A percentile compares a stretch with the other conserved stretches of the same genome.
Evolutionary conservation across 2,329 filamentous ascomycete genomes (phyloP).

Genomic region (Penicillium capsulatum): DNA sequence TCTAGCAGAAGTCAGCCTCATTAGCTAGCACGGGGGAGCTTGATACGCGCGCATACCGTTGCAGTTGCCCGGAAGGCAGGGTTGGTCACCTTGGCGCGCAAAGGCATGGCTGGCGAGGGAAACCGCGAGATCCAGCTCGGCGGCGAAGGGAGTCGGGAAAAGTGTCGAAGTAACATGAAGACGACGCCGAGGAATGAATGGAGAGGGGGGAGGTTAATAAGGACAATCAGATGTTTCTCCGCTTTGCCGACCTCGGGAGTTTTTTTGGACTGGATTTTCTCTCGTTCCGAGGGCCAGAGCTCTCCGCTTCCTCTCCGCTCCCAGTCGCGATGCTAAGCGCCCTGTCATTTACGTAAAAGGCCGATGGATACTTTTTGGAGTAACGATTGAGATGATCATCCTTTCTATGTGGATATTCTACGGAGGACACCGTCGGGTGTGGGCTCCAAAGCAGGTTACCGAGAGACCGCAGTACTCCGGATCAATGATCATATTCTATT

Average conservation of each 20-base stretch:
- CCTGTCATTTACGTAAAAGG: background rate
- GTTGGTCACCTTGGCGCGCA: conserved; percentile 69
- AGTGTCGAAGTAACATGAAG: conserved; percentile 45
- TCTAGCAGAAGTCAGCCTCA: conserved; percentile 32
- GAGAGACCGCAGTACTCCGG: background rate
- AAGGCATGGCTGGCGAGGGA: conserved; percentile 61
- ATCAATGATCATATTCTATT: conserved; percentile 27
- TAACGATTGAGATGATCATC: too few relatives aligned
- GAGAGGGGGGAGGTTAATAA: conserved; percentile 15
- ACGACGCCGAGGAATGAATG: conserved; percentile 20
- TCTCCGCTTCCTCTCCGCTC: conserved; percentile 19
- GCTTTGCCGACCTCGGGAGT: conserved; percentile 26
- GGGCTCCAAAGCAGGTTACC: background rate
- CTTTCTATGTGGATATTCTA: too few relatives aligned
- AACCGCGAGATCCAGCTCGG: conserved; percentile 47
- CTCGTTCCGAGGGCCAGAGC: conserved; percentile 22
- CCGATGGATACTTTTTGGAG: too few relatives aligned
- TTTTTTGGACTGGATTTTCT: conserved; percentile 27
- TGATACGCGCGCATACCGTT: conserved; percentile 44
- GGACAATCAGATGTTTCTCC: conserved; percentile 28
- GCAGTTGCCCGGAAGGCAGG: conserved; percentile 53
- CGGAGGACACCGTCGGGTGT: background rate
- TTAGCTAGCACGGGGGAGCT: conserved; percentile 1
- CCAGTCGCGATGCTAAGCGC: conserved; percentile 1
- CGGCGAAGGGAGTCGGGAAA: conserved; percentile 39